Conservation (phyloP, 805 yeast species). For the Candida wancherniae region DNA sequence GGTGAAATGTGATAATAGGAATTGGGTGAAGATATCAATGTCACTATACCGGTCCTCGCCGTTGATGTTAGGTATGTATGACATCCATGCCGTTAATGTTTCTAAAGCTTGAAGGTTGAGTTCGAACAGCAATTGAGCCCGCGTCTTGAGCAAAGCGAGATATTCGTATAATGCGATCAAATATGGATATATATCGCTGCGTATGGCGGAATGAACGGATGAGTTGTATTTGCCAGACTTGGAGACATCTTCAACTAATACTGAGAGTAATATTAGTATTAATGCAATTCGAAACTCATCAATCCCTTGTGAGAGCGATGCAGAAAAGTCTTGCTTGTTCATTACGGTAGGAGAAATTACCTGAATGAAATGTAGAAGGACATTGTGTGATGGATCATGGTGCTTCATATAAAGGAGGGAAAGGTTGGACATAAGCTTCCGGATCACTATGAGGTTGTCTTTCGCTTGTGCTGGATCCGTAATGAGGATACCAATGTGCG, state of each 20-base stretch:
- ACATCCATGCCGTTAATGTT: constrained; percentile 33
- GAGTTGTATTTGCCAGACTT: constrained; percentile 25
- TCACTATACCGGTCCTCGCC: constrained; percentile 29
- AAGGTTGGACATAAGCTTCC: constrained; percentile 54
- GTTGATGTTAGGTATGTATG: constrained; percentile 30
- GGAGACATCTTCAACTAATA: constrained; percentile 48
- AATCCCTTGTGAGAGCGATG: constrained; percentile 2
- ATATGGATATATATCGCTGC: constrained; percentile 27
- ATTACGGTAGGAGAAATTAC: constrained; percentile 1
- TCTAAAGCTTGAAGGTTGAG: constrained; percentile 18
- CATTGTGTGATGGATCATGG: constrained; percentile 36
- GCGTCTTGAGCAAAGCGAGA: constrained; percentile 10
- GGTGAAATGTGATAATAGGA: constrained; percentile 16
- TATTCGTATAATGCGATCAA: constrained; percentile 16
- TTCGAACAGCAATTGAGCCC: constrained; percentile 6
- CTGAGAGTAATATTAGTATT: constrained; percentile 36
- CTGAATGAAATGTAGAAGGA: constrained; percentile 21
- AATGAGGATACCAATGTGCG: constrained; percentile 3
- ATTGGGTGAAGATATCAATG: constrained; percentile 11
- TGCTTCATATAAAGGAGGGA: constrained; percentile 43
- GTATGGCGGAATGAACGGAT: constrained; percentile 36
- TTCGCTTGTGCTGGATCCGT: constrained; percentile 1
- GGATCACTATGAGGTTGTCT: constrained; percentile 37
- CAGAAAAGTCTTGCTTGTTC: constrained; percentile 1
- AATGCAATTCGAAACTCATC: constrained; percentile 3